These are phyloP conservation scores for Brachypodium distachyon DNA, from an alignment of 202 grass and related monocot genomes.

Conservation along the genomic window DNA sequence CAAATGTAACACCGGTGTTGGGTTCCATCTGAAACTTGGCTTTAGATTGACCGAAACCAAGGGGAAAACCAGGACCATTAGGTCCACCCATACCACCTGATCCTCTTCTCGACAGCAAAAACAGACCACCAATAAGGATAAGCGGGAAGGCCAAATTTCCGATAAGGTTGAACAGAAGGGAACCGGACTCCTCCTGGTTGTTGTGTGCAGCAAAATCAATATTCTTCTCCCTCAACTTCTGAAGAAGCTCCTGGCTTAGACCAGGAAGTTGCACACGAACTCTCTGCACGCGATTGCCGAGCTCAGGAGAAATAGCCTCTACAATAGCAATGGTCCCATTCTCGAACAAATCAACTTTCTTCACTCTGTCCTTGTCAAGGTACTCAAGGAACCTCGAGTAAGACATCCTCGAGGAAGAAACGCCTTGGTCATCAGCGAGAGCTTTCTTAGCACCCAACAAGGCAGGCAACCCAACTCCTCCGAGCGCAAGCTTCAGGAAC, in stretches of 20 bases:
- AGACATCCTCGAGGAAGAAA: slow-evolving; percentile 95
- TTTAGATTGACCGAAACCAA: slow-evolving; percentile 78
- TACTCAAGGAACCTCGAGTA: slow-evolving; percentile 98
- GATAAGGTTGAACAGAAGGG: slow-evolving; percentile 87
- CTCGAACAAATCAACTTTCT: slow-evolving; percentile 90
- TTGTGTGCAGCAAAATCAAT: slow-evolving; percentile 89
- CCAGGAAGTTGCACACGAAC: slow-evolving; percentile 94
- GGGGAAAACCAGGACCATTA: slow-evolving; percentile 83
- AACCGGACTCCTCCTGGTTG: slow-evolving; percentile 89
- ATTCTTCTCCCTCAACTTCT: slow-evolving; percentile 94
- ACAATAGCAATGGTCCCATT: slow-evolving; percentile 94
- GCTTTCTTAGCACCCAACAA: slow-evolving; percentile 51
- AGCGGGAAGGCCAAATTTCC: slow-evolving; percentile 95
- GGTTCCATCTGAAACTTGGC: slow-evolving; percentile 99
- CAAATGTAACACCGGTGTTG: slow-evolving; percentile 87
- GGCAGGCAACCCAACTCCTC: slow-evolving; percentile 62
- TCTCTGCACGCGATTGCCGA: slow-evolving; percentile 83
- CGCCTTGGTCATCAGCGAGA: slow-evolving; percentile 79
- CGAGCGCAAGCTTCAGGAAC: slow-evolving; percentile 79
- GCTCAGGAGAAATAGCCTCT: slow-evolving; percentile 91
- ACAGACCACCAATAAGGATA: slow-evolving; percentile 92
- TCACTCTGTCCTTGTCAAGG: slow-evolving; percentile 96
- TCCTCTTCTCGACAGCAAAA: slow-evolving; percentile 81
- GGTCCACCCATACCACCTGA: slow-evolving; percentile 90
- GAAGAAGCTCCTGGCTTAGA: slow-evolving; percentile 93